phyloP scores from a whole-genome alignment of 169 alveolate species.

The Ichthyophthirius multifiliis region DNA sequence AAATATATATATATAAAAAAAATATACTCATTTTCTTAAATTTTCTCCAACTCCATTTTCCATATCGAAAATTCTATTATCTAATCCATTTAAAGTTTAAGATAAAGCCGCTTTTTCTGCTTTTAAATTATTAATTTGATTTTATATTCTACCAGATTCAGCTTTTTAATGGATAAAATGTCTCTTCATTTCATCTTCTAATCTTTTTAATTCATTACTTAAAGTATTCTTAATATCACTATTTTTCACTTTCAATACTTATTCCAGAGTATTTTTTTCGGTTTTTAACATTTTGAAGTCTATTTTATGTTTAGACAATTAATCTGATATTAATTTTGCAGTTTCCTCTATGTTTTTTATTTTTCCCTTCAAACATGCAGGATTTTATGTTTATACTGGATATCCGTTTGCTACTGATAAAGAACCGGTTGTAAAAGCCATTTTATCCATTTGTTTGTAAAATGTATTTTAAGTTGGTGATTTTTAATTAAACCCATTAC shows the following conservation, averaged over 20 bases:
- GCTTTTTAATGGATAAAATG: slow-evolving; percentile 42
- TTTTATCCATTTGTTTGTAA: not conserved
- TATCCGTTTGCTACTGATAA: not conserved
- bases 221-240: slow-evolving; percentile 42
- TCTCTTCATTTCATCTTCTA: slow-evolving; percentile 50
- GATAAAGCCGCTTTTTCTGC: slow-evolving; percentile 30
- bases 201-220: slow-evolving; percentile 34
- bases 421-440: not conserved
- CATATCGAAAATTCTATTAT: slow-evolving; percentile 4
- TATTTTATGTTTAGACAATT: slow-evolving; percentile 42
- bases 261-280: slow-evolving; percentile 56
- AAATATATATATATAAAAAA: too few species aligned
- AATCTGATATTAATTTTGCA: slow-evolving; percentile 42
- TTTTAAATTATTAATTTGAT: slow-evolving; percentile 34
- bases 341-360: slow-evolving; percentile 34
- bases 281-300: slow-evolving; percentile 36
- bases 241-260: slow-evolving; percentile 36
- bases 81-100: slow-evolving; percentile 2
- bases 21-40: too few species aligned
- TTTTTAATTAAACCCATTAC: not conserved
- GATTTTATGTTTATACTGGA: not conserved
- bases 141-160: slow-evolving; percentile 39
- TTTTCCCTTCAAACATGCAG: slow-evolving; percentile 45
- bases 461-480: not conserved
- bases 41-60: slow-evolving; percentile 8